Percentiles rank a stretch among this genome's conserved stretches.
Conservation (phyloP, 2,329 filamentous ascomycete genomes). For the Colletotrichum sp. region DNA sequence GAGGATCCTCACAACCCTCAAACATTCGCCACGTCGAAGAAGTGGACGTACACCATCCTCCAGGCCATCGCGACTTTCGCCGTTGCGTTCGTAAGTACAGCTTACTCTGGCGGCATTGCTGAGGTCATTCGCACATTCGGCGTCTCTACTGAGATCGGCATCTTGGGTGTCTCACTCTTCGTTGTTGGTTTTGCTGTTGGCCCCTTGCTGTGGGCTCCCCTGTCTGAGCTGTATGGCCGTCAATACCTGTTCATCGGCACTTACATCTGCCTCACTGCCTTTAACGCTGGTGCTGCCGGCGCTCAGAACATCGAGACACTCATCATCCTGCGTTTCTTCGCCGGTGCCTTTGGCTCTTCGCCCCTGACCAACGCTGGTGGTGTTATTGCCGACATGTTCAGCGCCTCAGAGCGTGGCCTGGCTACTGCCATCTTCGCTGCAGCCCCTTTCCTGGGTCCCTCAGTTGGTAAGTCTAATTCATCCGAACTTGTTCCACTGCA, state of each 20-base stretch:
- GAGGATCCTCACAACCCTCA: conserved; percentile 69
- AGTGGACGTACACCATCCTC: conserved; percentile 67
- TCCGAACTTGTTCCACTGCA: conserved; percentile 64
- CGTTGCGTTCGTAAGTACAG: conserved; percentile 68
- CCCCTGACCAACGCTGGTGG: conserved; percentile 67
- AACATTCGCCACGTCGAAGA: conserved; percentile 55
- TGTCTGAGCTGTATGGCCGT: conserved; percentile 67
- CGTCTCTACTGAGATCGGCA: conserved; percentile 47
- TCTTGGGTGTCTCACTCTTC: conserved; percentile 51
- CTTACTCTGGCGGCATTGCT: conserved; percentile 59
- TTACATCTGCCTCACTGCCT: conserved; percentile 61
- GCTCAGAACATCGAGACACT: conserved; percentile 62
- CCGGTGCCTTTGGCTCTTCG: conserved; percentile 65
- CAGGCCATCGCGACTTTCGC: conserved; percentile 67
- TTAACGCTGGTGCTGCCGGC: conserved; percentile 65
- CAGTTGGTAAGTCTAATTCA: conserved; percentile 57
- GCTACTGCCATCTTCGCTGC: conserved; percentile 70
- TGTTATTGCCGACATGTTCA: conserved; percentile 67
- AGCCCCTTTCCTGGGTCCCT: conserved; percentile 70
- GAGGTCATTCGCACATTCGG: conserved; percentile 57
- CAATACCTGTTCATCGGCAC: conserved; percentile 64
- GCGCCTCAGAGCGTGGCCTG: conserved; percentile 53
- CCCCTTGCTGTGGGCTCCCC: conserved; percentile 67
- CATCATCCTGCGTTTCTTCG: conserved; percentile 68
- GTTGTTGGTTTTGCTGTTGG: conserved; percentile 60